Evolutionary conservation across 2,329 filamentous ascomycete species (phyloP).

Genomic region (Alternaria postmessia): DNA sequence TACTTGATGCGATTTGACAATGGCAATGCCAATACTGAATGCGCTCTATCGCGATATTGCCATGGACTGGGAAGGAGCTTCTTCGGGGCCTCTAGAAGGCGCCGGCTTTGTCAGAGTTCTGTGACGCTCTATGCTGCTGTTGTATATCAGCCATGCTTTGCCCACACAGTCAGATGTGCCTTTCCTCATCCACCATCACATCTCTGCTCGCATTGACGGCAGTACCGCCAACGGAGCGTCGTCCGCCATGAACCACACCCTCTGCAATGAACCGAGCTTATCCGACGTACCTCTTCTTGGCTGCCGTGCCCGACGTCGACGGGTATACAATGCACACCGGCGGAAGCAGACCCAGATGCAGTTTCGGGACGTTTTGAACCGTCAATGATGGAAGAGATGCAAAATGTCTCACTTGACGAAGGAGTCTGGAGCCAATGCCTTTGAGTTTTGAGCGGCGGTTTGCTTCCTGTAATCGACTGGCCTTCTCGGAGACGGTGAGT

Average conservation of each 20-base stretch:
- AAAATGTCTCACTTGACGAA: conserved; percentile 38
- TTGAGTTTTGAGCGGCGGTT: conserved; percentile 30
- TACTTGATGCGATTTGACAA: not conserved
- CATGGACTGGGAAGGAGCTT: conserved; percentile 17
- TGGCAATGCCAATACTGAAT: conserved; percentile 11
- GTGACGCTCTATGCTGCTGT: conserved; percentile 27
- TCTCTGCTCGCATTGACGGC: conserved; percentile 13
- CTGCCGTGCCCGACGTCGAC: conserved; percentile 12
- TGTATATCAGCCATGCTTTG: conserved; percentile 46
- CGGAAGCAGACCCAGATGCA: conserved; percentile 10
- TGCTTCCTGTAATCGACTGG: conserved; percentile 37
- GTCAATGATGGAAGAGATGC: conserved; percentile 21
- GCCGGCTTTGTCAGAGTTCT: conserved; percentile 19
- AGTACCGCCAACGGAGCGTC: not conserved
- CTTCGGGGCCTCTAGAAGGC: conserved; percentile 25
- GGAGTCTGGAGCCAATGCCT: conserved; percentile 37
- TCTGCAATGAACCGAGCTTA: conserved; percentile 22
- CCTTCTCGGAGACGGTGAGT: conserved; percentile 34
- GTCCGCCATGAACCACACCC: conserved; percentile 2
- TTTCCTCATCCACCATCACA: conserved; percentile 7
- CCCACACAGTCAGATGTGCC: conserved; percentile 12
- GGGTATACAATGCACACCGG: conserved; percentile 18
- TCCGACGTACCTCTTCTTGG: conserved; percentile 35
- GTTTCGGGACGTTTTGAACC: conserved; percentile 29
- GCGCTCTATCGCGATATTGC: conserved; percentile 11